These are phyloP conservation scores for Leishmania tarentolae DNA, from an alignment of 208 protist species.

Conservation along the genomic window DNA sequence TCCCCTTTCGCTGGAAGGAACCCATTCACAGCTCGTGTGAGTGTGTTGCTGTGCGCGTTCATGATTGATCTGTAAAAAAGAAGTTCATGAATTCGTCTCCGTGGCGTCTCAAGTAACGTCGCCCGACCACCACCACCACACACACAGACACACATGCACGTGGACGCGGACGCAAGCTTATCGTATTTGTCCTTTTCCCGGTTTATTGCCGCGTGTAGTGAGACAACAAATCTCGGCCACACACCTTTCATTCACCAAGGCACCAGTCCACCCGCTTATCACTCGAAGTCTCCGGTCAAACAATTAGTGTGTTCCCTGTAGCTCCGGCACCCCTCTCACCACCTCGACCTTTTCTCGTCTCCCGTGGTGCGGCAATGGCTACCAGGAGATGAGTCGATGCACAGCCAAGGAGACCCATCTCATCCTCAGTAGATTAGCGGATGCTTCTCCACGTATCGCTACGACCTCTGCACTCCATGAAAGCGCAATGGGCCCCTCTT, in stretches of 20 bases:
- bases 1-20: background rate
- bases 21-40: background rate
- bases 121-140: too few species aligned
- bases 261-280: background rate
- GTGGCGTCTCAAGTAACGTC: background rate
- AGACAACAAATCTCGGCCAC: background rate
- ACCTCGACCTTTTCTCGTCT: too few species aligned
- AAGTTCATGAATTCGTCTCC: background rate
- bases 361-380: background rate
- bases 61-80: background rate
- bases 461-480: background rate
- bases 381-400: background rate
- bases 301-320: background rate
- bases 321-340: background rate
- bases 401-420: background rate
- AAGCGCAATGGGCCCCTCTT: background rate
- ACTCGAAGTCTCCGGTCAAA: background rate
- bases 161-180: background rate
- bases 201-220: background rate
- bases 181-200: background rate
- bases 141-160: too few species aligned
- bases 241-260: background rate
- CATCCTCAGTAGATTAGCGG: background rate
- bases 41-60: background rate
- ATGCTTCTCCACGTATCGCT: background rate